Percentiles rank a stretch among this genome's conserved stretches.
Evolutionary conservation across 192 early-diverging fungal species (phyloP).

Genomic region (Polychytrium aggregatum): DNA sequence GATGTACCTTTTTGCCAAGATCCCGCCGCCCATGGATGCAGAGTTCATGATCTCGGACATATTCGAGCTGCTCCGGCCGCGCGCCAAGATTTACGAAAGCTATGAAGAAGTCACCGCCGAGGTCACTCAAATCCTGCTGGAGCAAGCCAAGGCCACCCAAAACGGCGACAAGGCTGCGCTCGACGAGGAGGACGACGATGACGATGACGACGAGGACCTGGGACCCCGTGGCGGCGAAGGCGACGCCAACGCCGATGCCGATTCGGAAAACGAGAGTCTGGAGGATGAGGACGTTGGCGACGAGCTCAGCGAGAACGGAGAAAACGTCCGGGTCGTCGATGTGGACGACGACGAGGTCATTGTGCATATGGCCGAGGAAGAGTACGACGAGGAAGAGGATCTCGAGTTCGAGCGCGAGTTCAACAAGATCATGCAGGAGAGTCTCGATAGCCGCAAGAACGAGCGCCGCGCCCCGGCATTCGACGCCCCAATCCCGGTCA

Average conservation of each 20-base stretch:
- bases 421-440: slow-evolving; percentile 83
- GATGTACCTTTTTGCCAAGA: slow-evolving; percentile 83
- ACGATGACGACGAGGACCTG: slow-evolving; percentile 23
- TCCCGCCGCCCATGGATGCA: slow-evolving; percentile 68
- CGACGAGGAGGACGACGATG: slow-evolving; percentile 27
- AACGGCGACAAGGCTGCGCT: slow-evolving; percentile 24
- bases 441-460: slow-evolving; percentile 68
- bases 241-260: slow-evolving; percentile 24
- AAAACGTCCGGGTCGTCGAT: slow-evolving; percentile 28
- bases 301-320: slow-evolving; percentile 36
- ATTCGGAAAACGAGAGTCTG: slow-evolving; percentile 18
- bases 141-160: slow-evolving; percentile 37
- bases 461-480: slow-evolving; percentile 67
- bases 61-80: slow-evolving; percentile 57
- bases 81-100: slow-evolving; percentile 38
- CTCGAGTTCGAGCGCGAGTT: slow-evolving; percentile 86
- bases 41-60: slow-evolving; percentile 76
- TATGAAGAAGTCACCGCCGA: slow-evolving; percentile 75
- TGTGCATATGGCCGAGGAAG: slow-evolving; percentile 45
- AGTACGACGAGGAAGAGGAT: slow-evolving; percentile 55
- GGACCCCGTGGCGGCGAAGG: slow-evolving; percentile 9
- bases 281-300: slow-evolving; percentile 17
- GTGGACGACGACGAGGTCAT: slow-evolving; percentile 66
- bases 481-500: slow-evolving; percentile 82
- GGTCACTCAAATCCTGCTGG: slow-evolving; percentile 43